A percentile compares a stretch with the other conserved stretches of the same genome.
phyloP scores from a whole-genome alignment of 2,329 filamentous ascomycete genomes.

The Dothideomycetidae sp. region DNA sequence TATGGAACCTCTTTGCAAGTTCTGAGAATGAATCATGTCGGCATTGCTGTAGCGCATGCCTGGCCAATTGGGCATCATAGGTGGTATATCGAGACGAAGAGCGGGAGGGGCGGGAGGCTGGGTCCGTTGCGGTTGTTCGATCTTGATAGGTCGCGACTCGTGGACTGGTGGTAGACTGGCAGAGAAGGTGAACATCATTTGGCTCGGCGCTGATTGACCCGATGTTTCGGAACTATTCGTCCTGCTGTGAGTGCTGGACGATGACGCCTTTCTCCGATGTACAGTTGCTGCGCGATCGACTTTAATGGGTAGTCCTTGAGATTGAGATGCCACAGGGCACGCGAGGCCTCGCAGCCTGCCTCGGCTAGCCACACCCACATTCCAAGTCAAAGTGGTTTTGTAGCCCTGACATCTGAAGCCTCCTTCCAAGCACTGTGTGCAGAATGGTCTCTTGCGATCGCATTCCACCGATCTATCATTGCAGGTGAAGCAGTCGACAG shows the following conservation, averaged over 20 bases:
- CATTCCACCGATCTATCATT: conserved; percentile 71
- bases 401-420: conserved; percentile 92
- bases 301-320: conserved; percentile 26
- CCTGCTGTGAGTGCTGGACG: conserved; percentile 5
- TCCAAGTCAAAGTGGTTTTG: conserved; percentile 94
- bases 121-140: conserved; percentile 6
- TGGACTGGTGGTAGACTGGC: conserved; percentile 4
- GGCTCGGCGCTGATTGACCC: background rate
- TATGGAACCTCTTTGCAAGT: conserved; percentile 1
- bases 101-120: conserved; percentile 3
- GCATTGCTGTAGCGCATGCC: background rate
- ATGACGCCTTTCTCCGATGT: conserved; percentile 16
- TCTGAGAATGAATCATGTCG: conserved; percentile 2
- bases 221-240: conserved; percentile 4
- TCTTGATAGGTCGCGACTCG: conserved; percentile 8
- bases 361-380: conserved; percentile 84
- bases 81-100: conserved; percentile 7
- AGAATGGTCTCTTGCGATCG: conserved; percentile 85
- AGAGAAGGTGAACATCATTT: conserved; percentile 5
- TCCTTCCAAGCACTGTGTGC: conserved; percentile 81
- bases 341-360: conserved; percentile 87
- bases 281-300: conserved; percentile 9
- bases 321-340: conserved; percentile 48
- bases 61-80: conserved; percentile 3
- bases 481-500: conserved; percentile 92